Evolutionary conservation across 2,329 filamentous ascomycete genomes (phyloP), one percentile per base, ranked within the genome.

Genomic region (Alternaria infectoria): DNA sequence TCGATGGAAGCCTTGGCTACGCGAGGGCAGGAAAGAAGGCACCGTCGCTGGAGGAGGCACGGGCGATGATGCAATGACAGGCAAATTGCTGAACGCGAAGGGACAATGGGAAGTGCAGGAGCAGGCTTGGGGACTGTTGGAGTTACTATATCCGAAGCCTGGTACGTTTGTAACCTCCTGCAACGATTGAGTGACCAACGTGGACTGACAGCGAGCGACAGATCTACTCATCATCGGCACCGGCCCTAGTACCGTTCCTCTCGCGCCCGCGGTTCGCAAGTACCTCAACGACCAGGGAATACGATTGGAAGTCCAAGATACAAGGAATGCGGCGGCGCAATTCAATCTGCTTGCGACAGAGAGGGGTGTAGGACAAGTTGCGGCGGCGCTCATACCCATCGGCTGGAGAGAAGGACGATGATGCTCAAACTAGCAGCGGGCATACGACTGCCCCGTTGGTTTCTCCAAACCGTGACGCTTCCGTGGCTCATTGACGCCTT

Each of bases 331-430:
- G 9, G 93, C 95, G 1, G 91, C 94, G 32, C 93, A 97, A 79
- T 99, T 96, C 80, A 99, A 99, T 77, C 79, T 99, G 74, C 83
- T 99, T 58, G 95, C 93, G n/a, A 98, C 93, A 17, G 96, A 99
- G 83, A 85, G 96, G 55, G 95, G 96, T 1, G 89, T 96, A 6
- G 86, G 89, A 19, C 91, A 95, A 73, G 89, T 98, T 65, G 95
- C 93, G 26, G 95, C 93, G 3, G 95, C 93, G 10, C 78, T 99
- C 80, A 88, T 98, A 79, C 94, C 94, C 0, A 86, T 96, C 57
- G 93, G 93, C 3, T 96, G 93, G 92, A 88, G 85, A 72, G 90
- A 92, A 62, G 68, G 54, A 7, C 62, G 69, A 47, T 66, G 63
- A 71, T 49, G 50, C 13, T 26, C 49, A 4, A 8, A 21, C 9